phyloP scores from a whole-genome alignment of 108 stramenopile genomes.

The Seminavis robusta region DNA sequence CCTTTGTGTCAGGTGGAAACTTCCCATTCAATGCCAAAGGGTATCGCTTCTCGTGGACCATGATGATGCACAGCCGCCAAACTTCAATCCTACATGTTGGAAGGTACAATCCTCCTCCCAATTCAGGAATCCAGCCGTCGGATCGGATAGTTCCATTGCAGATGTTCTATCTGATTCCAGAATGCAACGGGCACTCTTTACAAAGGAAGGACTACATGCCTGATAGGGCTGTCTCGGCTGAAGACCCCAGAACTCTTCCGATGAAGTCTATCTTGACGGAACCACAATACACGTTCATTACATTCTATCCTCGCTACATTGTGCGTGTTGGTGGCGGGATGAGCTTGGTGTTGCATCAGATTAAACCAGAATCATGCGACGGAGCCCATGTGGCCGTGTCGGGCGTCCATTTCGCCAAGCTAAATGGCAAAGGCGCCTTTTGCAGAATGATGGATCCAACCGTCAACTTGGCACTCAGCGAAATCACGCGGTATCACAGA shows the following conservation, averaged over 20 bases:
- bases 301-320: background rate
- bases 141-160: background rate
- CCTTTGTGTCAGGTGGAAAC: background rate
- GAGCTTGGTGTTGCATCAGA: background rate
- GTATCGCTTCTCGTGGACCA: background rate
- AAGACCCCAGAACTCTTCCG: background rate
- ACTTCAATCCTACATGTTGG: background rate
- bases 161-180: background rate
- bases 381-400: background rate
- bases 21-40: background rate
- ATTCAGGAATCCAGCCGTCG: background rate
- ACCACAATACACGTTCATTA: background rate
- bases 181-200: background rate
- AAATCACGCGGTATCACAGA: too few species aligned
- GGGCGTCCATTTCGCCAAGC: background rate
- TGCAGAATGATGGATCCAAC: background rate
- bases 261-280: background rate
- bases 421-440: background rate
- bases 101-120: background rate
- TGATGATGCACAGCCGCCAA: background rate
- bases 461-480: background rate
- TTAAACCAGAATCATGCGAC: background rate
- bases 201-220: background rate
- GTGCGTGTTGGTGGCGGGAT: background rate
- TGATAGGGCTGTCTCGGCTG: background rate